Evolutionary conservation across 371 early-diverging fungal species (phyloP).

Genomic region (Dipsacomyces acuminosporus): DNA sequence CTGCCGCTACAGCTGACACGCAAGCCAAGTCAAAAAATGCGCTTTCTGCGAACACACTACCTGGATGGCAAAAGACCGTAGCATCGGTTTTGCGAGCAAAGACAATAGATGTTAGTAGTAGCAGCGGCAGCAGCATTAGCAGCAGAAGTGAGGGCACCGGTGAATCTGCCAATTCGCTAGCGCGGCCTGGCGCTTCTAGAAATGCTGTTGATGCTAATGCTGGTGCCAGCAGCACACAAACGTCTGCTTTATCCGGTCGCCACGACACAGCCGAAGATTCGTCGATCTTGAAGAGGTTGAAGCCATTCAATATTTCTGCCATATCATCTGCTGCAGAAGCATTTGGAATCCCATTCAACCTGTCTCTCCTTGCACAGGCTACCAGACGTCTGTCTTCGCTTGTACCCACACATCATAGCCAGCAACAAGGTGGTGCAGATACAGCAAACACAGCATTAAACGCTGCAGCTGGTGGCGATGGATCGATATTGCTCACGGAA

Average conservation of each 20-base stretch:
- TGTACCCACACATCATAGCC: not conserved
- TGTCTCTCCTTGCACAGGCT: conserved; percentile 17
- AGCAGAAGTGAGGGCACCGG: not conserved
- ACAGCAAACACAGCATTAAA: not conserved
- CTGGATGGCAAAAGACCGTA: conserved; percentile 38
- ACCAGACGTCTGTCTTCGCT: conserved; percentile 10
- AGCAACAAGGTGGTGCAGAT: not conserved
- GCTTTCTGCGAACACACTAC: conserved; percentile 4
- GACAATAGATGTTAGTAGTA: conserved; percentile 8
- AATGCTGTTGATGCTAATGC: no score
- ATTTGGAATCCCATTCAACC: conserved; percentile 42
- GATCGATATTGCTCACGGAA: conserved; percentile 3
- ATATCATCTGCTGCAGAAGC: conserved; percentile 44
- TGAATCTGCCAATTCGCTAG: no score
- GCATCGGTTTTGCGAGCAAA: conserved; percentile 35
- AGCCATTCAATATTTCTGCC: conserved; percentile 42
- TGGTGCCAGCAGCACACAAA: no score
- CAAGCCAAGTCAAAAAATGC: not conserved
- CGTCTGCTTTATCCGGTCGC: no score
- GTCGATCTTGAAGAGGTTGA: conserved; percentile 14
- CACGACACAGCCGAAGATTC: not conserved
- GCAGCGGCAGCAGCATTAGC: not conserved
- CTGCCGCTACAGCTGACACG: not conserved
- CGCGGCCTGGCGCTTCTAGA: no score
- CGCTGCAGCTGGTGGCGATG: not conserved